These are phyloP conservation scores for Ilyonectria destructans DNA, from an alignment of 2,329 filamentous ascomycete genomes.

Conservation along the genomic window DNA sequence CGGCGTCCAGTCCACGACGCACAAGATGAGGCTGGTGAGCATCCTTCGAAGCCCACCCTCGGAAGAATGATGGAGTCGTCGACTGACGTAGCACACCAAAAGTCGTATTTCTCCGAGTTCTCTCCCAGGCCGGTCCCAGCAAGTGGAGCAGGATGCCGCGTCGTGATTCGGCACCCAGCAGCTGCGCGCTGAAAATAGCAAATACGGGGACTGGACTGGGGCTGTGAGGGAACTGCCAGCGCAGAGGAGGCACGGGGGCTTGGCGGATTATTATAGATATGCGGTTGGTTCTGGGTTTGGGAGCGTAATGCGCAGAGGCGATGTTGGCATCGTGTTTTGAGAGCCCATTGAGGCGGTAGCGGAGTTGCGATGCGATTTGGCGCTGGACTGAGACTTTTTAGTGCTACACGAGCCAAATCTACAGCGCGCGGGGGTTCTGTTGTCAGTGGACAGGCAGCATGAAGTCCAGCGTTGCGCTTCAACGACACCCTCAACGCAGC, in stretches of 20 bases:
- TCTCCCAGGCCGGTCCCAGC: background rate
- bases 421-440: background rate
- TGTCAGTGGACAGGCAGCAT: background rate
- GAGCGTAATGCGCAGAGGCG: background rate
- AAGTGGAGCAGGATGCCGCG: background rate
- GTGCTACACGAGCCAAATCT: background rate
- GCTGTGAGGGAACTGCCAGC: background rate
- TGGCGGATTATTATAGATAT: background rate
- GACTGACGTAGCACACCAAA: background rate
- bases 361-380: no score
- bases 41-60: background rate
- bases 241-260: background rate
- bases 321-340: no score
- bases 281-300: background rate
- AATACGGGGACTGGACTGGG: background rate
- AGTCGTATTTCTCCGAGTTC: background rate
- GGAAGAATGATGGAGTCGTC: background rate
- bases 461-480: background rate
- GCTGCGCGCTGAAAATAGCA: background rate
- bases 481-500: background rate
- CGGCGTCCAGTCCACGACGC: background rate
- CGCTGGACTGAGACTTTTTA: background rate
- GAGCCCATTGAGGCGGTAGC: no score
- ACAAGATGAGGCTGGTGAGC: background rate
- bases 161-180: background rate